A percentile compares a stretch with the other conserved stretches of the same genome.
Conservation (phyloP, 176 grass and related monocot genomes). For the Aegilops bicornis region DNA sequence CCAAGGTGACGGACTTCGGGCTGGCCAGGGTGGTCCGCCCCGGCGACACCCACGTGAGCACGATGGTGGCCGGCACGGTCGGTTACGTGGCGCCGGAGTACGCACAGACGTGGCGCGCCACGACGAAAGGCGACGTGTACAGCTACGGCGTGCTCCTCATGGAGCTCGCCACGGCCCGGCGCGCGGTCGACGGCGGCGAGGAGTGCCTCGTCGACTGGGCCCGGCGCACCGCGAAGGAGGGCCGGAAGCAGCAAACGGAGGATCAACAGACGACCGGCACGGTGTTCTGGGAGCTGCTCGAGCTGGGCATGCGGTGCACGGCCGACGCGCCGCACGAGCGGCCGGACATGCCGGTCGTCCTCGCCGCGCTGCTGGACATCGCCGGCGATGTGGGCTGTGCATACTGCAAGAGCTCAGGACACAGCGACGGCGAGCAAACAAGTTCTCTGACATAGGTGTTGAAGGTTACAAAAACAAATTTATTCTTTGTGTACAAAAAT, state of each 20-base stretch:
- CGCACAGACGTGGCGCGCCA: constrained; percentile 78
- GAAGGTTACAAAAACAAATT: background rate
- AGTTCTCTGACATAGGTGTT: background rate
- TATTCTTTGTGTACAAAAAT: background rate
- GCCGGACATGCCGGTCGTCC: constrained; percentile 56
- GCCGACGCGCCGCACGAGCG: constrained; percentile 59
- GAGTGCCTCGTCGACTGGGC: constrained; percentile 82
- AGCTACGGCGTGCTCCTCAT: constrained; percentile 85
- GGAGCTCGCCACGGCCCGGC: constrained; percentile 74
- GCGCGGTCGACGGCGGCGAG: constrained; percentile 66
- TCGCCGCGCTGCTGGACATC: constrained; percentile 37
- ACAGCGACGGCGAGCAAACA: background rate
- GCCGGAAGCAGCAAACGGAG: background rate
- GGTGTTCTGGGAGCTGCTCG: constrained; percentile 44
- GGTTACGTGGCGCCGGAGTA: constrained; percentile 97
- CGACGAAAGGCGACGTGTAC: constrained; percentile 89
- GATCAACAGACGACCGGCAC: background rate
- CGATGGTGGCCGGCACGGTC: constrained; percentile 89
- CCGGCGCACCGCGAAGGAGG: constrained; percentile 42
- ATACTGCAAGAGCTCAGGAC: background rate
- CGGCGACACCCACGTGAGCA: constrained; percentile 89
- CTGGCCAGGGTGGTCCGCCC: constrained; percentile 65
- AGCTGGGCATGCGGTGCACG: constrained; percentile 64
- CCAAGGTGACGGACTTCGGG: constrained; percentile 92
- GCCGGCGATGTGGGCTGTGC: background rate